Base-by-base conservation (phyloP, 129 eudicot species). In the Pittosporum tobira region DNA sequence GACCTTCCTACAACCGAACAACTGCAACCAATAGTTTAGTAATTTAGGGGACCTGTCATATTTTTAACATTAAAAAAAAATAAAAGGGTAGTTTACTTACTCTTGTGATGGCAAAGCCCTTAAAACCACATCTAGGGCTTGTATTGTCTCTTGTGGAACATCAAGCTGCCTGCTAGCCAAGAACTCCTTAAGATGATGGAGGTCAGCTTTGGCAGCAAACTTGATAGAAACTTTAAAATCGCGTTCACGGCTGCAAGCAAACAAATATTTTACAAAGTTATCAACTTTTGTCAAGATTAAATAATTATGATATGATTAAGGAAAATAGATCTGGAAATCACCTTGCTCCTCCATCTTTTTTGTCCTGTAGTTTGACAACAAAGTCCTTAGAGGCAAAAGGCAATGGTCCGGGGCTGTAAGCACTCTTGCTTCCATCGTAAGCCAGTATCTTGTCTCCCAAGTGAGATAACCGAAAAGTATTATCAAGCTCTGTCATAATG, bases 341-440 rank as follows among this genome's bases (percentile, higher is more conserved):
- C 77, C 75, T 73, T 20, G 52, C 29, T 20, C 68, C 52, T 46
- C 71, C 75, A 49, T 81, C 71, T 1, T 18, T n/a, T n/a, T n/a
- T 42, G 14, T 72, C 80, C 38, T 31, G 66, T 9, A 83, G 43
- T 34, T 60, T 68, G 18, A 91, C 74, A 22, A 52, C 76, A 38
- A 91, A 91, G 0, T 91, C 98, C 54, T 76, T 83, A 0, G 96
- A 80, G 0, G 58, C 49, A 25, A 91, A 87, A 0, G 98, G 96
- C 66, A 91, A 47, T 0, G 76, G 48, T 2, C 90, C 94, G 1
- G 88, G 88, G 25, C 90, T 61, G 61, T 75, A 91, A 2, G 66
- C 82, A 51, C 87, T 83, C 27, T 91, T 91, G 11, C 76, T 73
- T 0, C 98, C 98, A 55, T 91, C 98, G 55, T 83, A 91, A 0